Percentiles rank a stretch among this genome's conserved stretches.
Conservation (phyloP, 2,329 filamentous ascomycete species). For the Talaromyces islandicus region DNA sequence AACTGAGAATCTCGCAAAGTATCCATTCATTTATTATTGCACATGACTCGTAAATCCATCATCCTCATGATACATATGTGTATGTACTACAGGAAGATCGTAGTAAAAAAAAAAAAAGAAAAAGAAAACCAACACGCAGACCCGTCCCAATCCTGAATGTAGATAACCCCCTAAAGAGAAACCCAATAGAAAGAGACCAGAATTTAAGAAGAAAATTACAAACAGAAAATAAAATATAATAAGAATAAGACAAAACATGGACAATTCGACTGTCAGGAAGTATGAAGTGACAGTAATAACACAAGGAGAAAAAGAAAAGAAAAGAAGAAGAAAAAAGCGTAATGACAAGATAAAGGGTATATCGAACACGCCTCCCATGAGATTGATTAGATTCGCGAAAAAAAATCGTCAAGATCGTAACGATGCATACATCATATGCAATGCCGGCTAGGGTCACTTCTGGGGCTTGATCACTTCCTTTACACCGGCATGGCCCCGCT, state of each 20-base stretch:
- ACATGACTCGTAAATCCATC: not conserved
- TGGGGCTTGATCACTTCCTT: not conserved
- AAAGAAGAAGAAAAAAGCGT: not conserved
- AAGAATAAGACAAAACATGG: not conserved
- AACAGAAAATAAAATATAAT: no score
- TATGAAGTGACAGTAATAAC: not conserved
- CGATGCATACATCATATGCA: not conserved
- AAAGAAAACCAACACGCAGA: not conserved
- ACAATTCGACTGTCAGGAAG: not conserved
- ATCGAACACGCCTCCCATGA: not conserved
- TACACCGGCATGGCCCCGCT: conserved; percentile 18
- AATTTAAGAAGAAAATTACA: not conserved
- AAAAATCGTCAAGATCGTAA: not conserved
- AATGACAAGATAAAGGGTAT: not conserved
- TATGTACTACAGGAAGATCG: not conserved
- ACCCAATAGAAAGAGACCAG: not conserved
- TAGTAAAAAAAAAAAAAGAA: not conserved
- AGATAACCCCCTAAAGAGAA: not conserved
- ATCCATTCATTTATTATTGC: not conserved
- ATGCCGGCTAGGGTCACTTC: not conserved
- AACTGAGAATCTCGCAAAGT: not conserved
- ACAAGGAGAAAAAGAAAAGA: not conserved
- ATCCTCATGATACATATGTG: not conserved
- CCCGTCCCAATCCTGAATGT: no score
- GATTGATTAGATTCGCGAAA: not conserved